Evolutionary conservation across 805 yeast species (phyloP).

Genomic region (Wickerhamomyces canadensis): DNA sequence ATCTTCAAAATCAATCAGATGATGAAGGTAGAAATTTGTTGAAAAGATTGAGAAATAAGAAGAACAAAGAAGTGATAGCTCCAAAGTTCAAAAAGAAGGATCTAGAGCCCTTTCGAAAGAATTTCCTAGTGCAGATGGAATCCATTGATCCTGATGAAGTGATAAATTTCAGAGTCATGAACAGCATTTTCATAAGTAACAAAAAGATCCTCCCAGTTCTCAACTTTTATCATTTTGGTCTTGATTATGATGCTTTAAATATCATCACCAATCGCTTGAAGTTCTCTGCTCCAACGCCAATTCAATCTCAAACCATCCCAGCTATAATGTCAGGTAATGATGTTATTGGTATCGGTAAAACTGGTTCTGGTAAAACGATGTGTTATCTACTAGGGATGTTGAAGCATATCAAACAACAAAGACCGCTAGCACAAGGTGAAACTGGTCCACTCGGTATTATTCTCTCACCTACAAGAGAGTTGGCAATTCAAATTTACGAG

Average conservation of each 20-base stretch:
- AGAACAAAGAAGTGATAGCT: conserved; percentile 42
- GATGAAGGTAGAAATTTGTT: conserved; percentile 29
- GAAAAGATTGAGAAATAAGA: conserved; percentile 42
- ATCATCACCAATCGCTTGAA: conserved; percentile 44
- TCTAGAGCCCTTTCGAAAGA: conserved; percentile 51
- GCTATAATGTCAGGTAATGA: conserved; percentile 87
- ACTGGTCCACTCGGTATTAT: conserved; percentile 77
- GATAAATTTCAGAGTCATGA: conserved; percentile 58
- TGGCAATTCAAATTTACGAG: conserved; percentile 76
- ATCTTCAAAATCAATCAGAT: conserved; percentile 25
- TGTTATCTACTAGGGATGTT: conserved; percentile 82
- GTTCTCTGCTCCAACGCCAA: conserved; percentile 70
- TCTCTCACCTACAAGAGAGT: conserved; percentile 88
- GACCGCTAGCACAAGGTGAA: conserved; percentile 39
- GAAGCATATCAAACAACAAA: conserved; percentile 76
- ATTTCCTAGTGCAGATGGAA: conserved; percentile 50
- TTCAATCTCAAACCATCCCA: conserved; percentile 89
- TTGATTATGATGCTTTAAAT: conserved; percentile 53
- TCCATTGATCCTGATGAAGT: conserved; percentile 50
- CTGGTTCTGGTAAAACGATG: conserved; percentile 95
- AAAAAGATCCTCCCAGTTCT: conserved; percentile 48
- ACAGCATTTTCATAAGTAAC: conserved; percentile 30
- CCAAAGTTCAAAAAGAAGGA: conserved; percentile 27
- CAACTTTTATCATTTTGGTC: conserved; percentile 78
- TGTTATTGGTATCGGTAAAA: conserved; percentile 89